phyloP scores from a whole-genome alignment of 306 rosid species.

The Ormosia semicastrata region DNA sequence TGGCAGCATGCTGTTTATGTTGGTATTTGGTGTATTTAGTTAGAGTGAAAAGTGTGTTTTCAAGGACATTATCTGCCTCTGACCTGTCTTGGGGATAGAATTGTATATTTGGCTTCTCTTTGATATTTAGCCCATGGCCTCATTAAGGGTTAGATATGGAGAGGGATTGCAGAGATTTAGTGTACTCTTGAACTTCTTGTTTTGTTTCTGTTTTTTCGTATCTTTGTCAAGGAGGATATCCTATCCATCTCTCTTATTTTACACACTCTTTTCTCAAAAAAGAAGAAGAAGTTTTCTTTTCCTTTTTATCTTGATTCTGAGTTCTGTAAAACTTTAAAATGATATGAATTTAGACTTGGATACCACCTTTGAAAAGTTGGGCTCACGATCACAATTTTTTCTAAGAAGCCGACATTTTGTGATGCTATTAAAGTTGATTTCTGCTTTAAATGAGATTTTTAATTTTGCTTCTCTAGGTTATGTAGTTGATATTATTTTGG shows the following conservation, averaged over 20 bases:
- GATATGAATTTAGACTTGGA: not conserved
- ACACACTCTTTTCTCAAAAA: not conserved
- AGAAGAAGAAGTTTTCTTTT: not conserved
- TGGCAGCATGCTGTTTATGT: not conserved
- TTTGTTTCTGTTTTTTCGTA: not conserved
- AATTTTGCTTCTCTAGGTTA: not conserved
- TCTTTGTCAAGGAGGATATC: not conserved
- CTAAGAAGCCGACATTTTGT: not conserved
- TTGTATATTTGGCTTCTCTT: not conserved
- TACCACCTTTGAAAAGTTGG: not conserved
- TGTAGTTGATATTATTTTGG: not conserved
- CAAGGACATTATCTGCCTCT: not conserved
- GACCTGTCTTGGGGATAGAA: not conserved
- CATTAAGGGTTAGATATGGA: not conserved
- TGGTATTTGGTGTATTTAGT: not conserved
- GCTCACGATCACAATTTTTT: not conserved
- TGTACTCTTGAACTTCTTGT: not conserved
- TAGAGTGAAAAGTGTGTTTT: not conserved
- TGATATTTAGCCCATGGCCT: not conserved
- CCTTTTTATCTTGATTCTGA: not conserved
- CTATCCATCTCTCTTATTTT: not conserved
- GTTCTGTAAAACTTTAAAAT: not conserved
- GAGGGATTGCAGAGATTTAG: not conserved
- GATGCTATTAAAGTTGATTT: conserved; percentile 2
- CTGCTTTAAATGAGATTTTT: not conserved